A percentile compares a stretch with the other conserved stretches of the same genome.
These are phyloP conservation scores for Aspergillus sclerotialis DNA, from an alignment of 2,329 filamentous ascomycete species.

Conservation along the genomic window DNA sequence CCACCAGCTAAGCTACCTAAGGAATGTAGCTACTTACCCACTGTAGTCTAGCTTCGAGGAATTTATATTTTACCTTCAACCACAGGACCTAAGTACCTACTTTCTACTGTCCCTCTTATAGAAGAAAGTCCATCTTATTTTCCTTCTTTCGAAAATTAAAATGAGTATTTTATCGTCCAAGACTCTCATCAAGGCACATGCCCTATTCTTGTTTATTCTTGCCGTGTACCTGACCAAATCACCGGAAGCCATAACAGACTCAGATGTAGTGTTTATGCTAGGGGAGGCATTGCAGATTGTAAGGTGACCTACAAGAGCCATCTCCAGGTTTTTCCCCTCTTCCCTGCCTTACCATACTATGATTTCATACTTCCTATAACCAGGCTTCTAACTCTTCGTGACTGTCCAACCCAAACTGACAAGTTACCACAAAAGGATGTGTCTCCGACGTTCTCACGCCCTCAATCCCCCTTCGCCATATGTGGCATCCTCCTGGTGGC, in stretches of 20 bases:
- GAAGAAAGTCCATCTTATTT: no score
- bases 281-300: conserved; percentile 81
- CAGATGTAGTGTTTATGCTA: conserved; percentile 71
- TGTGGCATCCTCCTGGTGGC: conserved; percentile 64
- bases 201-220: conserved; percentile 76
- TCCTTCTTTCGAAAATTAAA: not conserved
- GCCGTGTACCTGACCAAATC: conserved; percentile 76
- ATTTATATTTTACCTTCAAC: no score
- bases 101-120: no score
- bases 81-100: no score
- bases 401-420: conserved; percentile 5
- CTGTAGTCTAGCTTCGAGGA: no score
- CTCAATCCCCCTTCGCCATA: conserved; percentile 61
- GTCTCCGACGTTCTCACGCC: conserved; percentile 59
- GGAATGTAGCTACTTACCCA: no score
- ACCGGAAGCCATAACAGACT: conserved; percentile 66
- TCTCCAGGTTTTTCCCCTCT: no score
- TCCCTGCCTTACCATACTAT: no score
- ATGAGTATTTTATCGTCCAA: conserved; percentile 80
- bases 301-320: conserved; percentile 15
- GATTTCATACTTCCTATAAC: no score
- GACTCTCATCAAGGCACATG: conserved; percentile 73
- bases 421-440: conserved; percentile 28
- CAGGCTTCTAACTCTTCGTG: no score
- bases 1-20: no score